Evolutionary conservation across 495 filamentous ascomycete species (phyloP), one percentile per base, ranked within the genome.

Genomic region (Aspergillus sclerotioniger): DNA sequence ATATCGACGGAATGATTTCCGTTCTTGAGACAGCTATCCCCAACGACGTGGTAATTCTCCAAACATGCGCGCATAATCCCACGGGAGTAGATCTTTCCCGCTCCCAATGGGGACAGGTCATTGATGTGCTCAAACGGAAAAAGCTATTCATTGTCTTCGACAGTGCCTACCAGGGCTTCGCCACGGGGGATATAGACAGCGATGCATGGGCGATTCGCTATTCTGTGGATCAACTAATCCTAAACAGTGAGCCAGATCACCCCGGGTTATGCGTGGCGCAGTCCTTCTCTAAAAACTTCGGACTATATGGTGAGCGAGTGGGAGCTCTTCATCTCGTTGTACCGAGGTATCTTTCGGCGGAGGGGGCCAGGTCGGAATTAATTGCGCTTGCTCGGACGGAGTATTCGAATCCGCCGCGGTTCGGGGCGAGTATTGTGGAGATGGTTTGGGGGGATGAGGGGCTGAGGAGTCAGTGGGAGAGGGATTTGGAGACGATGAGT

Each of bases 11-110:
- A 3, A 71, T 67, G 59, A 20, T 70, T 1, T n/a, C 12, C 3
- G 53, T 52, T 7, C 57, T 75, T 4, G 46, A 58, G 9, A 19
- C 32, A 0, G 66, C 72, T 0, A 35, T 60, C 6, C 51, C 59
- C 4, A 62, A 63, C 31, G 68, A 71, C 50, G 65, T 74, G 13
- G 53, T 78, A 2, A 47, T 79, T 13, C 62, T 80, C 7, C 75
- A 80, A 32, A 67, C 71, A 4, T 79, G 76, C 54, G 76, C 74
- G 0, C 76, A 80, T 51, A 78, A 79, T 41, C 76, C 77, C 0
- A 80, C 76, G 0, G 75, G 75, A 0, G 29, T 64, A 6, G 77
- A 79, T 57, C 69, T 66, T 0, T 60, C 60, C 0, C 53, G 51
- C 9, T 58, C 67, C 1, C 69, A 79, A 41, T 80, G 77, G 77